Base-by-base conservation (phyloP, 2,329 filamentous ascomycete genomes). In the Fusarium buharicum region DNA sequence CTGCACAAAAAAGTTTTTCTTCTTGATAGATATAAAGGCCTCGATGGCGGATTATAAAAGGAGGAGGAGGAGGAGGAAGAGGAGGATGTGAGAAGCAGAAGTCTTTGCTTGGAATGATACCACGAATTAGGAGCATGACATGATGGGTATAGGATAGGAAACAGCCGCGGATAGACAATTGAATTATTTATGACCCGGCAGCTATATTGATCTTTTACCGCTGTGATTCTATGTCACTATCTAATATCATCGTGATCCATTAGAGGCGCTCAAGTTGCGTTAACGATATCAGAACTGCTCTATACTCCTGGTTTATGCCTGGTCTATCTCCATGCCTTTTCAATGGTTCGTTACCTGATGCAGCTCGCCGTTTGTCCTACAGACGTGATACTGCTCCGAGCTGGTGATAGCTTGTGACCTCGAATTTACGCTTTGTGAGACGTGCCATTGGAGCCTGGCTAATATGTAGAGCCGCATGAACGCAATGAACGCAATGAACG, bases 31-130 rank as follows among this genome's bases (percentile, higher is more conserved):
- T 59, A 33, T 50, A 54, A 54, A 50, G 48, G 67, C 67, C 65
- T 65, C 67, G 40, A 48, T 39, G 64, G 67, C 64, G 48, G 30
- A 57, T 41, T 65, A 30, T 16, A 18, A 59, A 45, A 28, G 24
- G 46, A 31, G 30, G 30, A n/a, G 22, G 41, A 31, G n/a, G 11
- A 11, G 4, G n/a, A 28, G 24, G 46, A 31, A 24, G 30, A n/a
- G 22, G 41, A 31, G n/a, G 11, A 11, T 4, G 24, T 34, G 41
- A 20, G 28, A 40, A 51, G 50, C 47, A 50, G 47, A 56, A 34
- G 56, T 60, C 41, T 58, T 62, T 68, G 37, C 38, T 66, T 41
- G 63, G 59, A 67, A 70, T 70, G 68, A 70, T 70, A 70, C 68
- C 68, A 70, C 52, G 68, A 68, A 47, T 68, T 31, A 66, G 67